Evolutionary conservation across 2,329 filamentous ascomycete species (phyloP).

Genomic region (Pseudocercospora fuligena): DNA sequence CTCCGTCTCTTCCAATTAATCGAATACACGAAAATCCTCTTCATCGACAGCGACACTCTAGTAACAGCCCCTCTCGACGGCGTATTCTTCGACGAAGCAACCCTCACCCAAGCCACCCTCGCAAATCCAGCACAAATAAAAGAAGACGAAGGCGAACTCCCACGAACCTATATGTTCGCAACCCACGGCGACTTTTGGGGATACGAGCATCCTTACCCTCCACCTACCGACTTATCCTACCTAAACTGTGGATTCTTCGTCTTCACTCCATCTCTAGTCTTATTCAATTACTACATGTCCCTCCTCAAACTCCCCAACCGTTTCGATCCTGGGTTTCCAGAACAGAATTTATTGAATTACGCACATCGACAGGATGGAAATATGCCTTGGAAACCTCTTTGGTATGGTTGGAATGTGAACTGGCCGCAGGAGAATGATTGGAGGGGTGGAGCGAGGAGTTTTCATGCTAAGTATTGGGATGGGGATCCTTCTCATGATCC

Average conservation of each 20-base stretch:
- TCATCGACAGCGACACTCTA: slow-evolving; percentile 43
- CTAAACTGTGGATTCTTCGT: slow-evolving; percentile 48
- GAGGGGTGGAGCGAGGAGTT: slow-evolving; percentile 41
- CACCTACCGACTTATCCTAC: slow-evolving; percentile 35
- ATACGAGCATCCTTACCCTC: slow-evolving; percentile 41
- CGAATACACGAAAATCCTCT: slow-evolving; percentile 43
- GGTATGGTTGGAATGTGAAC: slow-evolving; percentile 47
- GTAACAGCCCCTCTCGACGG: slow-evolving; percentile 36
- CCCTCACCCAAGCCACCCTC: slow-evolving; percentile 38
- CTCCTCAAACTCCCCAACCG: slow-evolving; percentile 40
- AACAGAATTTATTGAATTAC: slow-evolving; percentile 49
- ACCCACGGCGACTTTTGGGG: slow-evolving; percentile 40
- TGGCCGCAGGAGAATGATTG: slow-evolving; percentile 46
- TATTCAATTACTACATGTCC: slow-evolving; percentile 46
- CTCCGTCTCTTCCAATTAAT: slow-evolving; percentile 43
- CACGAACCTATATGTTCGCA: slow-evolving; percentile 48
- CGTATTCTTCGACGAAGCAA: slow-evolving; percentile 45
- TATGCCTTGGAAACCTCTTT: slow-evolving; percentile 48
- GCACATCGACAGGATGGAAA: slow-evolving; percentile 45
- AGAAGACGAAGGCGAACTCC: slow-evolving; percentile 44
- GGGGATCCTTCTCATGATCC: slow-evolving; percentile 42
- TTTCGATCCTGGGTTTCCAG: slow-evolving; percentile 42
- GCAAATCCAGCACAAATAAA: slow-evolving; percentile 30
- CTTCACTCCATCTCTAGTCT: slow-evolving; percentile 39
- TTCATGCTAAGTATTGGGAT: slow-evolving; percentile 50